These are phyloP conservation scores for Chimonanthus salicifolius DNA, from an alignment of 164 flowering plant species.

Conservation along the genomic window DNA sequence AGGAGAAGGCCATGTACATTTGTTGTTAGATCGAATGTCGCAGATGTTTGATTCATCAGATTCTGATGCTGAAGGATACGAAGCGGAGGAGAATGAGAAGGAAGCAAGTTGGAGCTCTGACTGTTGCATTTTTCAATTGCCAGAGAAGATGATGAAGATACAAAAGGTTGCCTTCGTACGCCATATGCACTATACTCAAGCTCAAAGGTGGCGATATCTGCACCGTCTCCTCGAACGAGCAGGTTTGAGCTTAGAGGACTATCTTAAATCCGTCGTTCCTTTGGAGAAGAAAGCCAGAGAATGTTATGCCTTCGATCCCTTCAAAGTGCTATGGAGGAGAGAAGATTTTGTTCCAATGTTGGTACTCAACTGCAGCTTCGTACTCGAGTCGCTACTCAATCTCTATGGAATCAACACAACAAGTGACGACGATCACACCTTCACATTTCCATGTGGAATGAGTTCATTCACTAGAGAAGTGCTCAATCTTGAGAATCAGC, in stretches of 20 bases:
- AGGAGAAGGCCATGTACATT: too few species aligned
- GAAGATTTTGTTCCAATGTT: slow-evolving; percentile 50
- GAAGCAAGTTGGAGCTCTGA: not conserved
- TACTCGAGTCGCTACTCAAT: slow-evolving; percentile 42
- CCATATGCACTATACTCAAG: not conserved
- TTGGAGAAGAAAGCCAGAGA: slow-evolving; percentile 22
- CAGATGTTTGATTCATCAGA: too few species aligned
- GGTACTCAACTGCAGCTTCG: slow-evolving; percentile 55
- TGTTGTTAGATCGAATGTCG: too few species aligned
- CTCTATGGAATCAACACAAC: slow-evolving; percentile 5
- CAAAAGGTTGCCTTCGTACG: not conserved
- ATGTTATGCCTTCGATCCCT: slow-evolving; percentile 33
- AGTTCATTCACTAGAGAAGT: not conserved
- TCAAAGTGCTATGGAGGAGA: slow-evolving; percentile 27
- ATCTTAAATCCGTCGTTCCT: not conserved
- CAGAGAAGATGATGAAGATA: too few species aligned
- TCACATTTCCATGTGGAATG: not conserved
- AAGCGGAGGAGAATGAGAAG: not conserved
- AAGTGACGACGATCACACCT: not conserved
- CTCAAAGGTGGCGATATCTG: not conserved
- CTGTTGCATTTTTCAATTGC: too few species aligned
- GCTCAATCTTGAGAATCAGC: slow-evolving; percentile 10
- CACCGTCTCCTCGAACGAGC: not conserved
- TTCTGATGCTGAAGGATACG: too few species aligned
- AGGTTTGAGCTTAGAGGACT: too few species aligned